phyloP scores from a whole-genome alignment of 768 basidiomycete species.

The Leucosporidium scottii region DNA sequence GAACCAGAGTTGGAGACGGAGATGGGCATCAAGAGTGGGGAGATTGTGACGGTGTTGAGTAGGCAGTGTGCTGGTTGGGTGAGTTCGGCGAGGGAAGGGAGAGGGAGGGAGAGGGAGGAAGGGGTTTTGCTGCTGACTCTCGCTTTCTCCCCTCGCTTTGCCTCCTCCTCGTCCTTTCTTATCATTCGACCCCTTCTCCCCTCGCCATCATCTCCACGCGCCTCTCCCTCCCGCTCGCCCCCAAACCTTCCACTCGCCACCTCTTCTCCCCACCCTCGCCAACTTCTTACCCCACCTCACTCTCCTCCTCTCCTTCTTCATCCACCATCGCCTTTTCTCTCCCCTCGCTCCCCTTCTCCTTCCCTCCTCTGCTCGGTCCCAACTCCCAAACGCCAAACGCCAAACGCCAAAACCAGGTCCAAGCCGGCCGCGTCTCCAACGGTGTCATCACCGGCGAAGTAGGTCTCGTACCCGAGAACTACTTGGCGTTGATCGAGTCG shows the following conservation, averaged over 20 bases:
- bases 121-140: not conserved
- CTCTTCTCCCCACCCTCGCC: too few species aligned
- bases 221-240: not conserved
- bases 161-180: not conserved
- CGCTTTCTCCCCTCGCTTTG: not conserved
- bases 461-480: constrained; percentile 32
- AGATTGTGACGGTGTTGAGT: constrained; percentile 55
- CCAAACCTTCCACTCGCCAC: not conserved
- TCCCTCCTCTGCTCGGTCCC: not conserved
- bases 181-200: not conserved
- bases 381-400: too few species aligned
- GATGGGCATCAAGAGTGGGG: constrained; percentile 71
- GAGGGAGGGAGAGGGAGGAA: too few species aligned
- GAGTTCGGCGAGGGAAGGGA: not conserved
- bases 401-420: constrained; percentile 29
- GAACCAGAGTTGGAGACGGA: constrained; percentile 74
- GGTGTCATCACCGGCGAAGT: constrained; percentile 15
- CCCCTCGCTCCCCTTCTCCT: too few species aligned
- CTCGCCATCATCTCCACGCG: too few species aligned
- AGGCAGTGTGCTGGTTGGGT: constrained; percentile 32
- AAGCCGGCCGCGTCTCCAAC: constrained; percentile 21
- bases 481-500: constrained; percentile 10
- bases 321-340: too few species aligned
- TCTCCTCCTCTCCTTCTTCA: not conserved
- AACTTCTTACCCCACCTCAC: not conserved